A percentile compares a stretch with the other conserved stretches of the same genome.
Evolutionary conservation across 169 alveolate genomes (phyloP).

Genomic region (Plasmodium cynomolgi): DNA sequence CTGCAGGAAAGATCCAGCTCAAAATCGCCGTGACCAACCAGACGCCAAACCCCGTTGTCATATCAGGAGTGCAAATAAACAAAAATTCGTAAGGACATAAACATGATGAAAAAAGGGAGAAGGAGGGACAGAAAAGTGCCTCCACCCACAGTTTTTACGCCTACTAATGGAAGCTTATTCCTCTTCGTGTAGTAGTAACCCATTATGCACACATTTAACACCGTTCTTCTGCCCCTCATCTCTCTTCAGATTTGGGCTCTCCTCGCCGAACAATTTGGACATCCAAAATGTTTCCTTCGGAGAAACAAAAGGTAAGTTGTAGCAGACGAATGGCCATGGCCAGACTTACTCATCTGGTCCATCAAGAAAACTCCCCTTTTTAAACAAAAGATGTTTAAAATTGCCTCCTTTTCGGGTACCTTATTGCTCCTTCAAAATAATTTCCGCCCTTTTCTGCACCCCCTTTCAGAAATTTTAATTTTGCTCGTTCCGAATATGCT

Average conservation of each 20-base stretch:
- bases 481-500: conserved; percentile 70
- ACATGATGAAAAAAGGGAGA: neutral
- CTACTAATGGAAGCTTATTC: neutral
- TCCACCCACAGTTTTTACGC: neutral
- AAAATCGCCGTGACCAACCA: conserved; percentile 47
- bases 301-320: conserved; percentile 49
- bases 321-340: neutral
- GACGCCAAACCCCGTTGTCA: conserved; percentile 23
- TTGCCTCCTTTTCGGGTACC: neutral
- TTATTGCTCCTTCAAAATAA: neutral
- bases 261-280: conserved; percentile 49
- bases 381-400: neutral
- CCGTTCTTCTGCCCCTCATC: neutral
- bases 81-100: conserved; percentile 48
- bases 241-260: conserved; percentile 50
- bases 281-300: conserved; percentile 45
- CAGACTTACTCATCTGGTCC: neutral
- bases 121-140: neutral
- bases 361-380: neutral
- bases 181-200: neutral
- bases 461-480: conserved; percentile 43
- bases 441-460: neutral
- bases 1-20: conserved; percentile 45
- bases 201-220: neutral
- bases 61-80: conserved; percentile 74